These are phyloP conservation scores for Lomentospora prolificans DNA, from an alignment of 2,329 filamentous ascomycete genomes.

Conservation along the genomic window DNA sequence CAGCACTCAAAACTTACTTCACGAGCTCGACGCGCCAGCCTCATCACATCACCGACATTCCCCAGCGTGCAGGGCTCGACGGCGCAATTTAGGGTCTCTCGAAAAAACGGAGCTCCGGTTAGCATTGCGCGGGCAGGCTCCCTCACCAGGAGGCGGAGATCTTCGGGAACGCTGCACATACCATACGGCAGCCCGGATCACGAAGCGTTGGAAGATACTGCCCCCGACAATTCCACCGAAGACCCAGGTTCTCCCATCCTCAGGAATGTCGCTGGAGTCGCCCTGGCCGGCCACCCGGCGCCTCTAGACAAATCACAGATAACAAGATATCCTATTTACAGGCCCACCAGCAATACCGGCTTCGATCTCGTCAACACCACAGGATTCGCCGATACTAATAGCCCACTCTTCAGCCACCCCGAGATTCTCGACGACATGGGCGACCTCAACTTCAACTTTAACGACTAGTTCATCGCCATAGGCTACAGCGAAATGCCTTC, in stretches of 20 bases:
- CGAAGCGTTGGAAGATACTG: not conserved
- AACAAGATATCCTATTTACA: slow-evolving; percentile 33
- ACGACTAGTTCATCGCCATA: slow-evolving; percentile 5
- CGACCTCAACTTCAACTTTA: slow-evolving; percentile 3
- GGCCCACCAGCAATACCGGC: slow-evolving; percentile 29
- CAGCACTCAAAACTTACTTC: slow-evolving; percentile 30
- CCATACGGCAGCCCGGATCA: not conserved
- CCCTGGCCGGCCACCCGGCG: slow-evolving; percentile 34
- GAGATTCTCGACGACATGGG: slow-evolving; percentile 28
- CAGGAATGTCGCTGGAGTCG: slow-evolving; percentile 39
- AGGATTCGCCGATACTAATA: slow-evolving; percentile 40
- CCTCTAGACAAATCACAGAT: slow-evolving; percentile 52
- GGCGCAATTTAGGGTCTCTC: not conserved
- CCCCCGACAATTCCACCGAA: not conserved
- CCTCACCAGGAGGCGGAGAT: not conserved
- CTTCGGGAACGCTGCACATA: not conserved
- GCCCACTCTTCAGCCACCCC: slow-evolving; percentile 47
- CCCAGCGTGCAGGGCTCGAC: not conserved
- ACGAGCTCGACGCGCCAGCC: slow-evolving; percentile 49
- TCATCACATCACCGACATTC: slow-evolving; percentile 37
- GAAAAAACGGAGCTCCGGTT: not conserved
- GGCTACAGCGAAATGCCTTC: not conserved
- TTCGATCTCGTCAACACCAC: slow-evolving; percentile 44
- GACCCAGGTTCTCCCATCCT: slow-evolving; percentile 50
- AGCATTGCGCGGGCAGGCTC: not conserved